Evolutionary conservation across 2,329 filamentous ascomycete species (phyloP).

Genomic region (Exophiala lecanii-corni): DNA sequence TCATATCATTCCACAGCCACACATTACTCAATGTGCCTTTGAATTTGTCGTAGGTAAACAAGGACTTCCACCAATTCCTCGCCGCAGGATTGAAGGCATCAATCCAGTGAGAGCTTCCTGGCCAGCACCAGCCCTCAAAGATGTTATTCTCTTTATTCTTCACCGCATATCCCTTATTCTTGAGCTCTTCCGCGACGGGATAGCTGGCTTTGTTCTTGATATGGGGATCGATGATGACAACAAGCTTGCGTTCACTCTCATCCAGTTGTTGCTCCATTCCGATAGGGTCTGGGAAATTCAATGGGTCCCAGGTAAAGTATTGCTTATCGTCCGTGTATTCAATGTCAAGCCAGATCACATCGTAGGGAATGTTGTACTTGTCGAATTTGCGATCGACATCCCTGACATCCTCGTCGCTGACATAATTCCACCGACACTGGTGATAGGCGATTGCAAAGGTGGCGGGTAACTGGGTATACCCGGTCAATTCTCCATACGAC

Average conservation of each 20-base stretch:
- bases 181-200: conserved; percentile 71
- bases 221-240: conserved; percentile 93
- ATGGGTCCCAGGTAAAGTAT: conserved; percentile 94
- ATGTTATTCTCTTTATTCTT: conserved; percentile 84
- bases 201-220: conserved; percentile 90
- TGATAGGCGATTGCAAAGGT: conserved; percentile 92
- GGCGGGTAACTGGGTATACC: conserved; percentile 84
- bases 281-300: conserved; percentile 80
- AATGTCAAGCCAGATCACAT: conserved; percentile 98
- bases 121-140: conserved; percentile 99
- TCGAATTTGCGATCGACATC: conserved; percentile 96
- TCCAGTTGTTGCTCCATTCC: conserved; percentile 86
- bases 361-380: conserved; percentile 90
- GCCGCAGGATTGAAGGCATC: conserved; percentile 94
- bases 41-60: conserved; percentile 86
- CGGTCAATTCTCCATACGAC: conserved; percentile 83
- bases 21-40: conserved; percentile 80
- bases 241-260: conserved; percentile 79
- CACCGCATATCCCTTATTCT: conserved; percentile 75
- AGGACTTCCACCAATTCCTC: conserved; percentile 80
- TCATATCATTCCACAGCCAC: conserved; percentile 99
- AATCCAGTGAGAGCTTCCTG: conserved; percentile 92
- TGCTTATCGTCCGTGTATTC: conserved; percentile 97
- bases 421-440: conserved; percentile 98
- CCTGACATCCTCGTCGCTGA: conserved; percentile 93